Percentiles rank a stretch among this genome's conserved stretches.
Evolutionary conservation across 371 early-diverging fungal genomes (phyloP).

Genomic region (Polyrhizophydium stewartii): DNA sequence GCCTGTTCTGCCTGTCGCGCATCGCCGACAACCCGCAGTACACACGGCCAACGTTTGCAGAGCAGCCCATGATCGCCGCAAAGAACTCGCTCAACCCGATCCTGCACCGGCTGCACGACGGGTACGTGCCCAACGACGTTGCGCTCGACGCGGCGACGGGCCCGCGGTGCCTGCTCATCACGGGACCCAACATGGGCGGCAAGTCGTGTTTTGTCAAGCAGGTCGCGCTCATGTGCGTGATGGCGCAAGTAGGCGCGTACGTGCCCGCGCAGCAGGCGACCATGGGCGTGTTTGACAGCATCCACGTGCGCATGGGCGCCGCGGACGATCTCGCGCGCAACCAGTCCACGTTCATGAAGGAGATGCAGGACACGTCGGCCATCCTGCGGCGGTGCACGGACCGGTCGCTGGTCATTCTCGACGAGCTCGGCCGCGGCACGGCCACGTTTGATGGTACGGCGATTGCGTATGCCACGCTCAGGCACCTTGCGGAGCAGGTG

Average conservation of each 20-base stretch:
- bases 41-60: constrained; percentile 58
- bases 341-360: constrained; percentile 86
- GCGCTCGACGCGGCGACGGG: constrained; percentile 31
- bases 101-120: constrained; percentile 33
- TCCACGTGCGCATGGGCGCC: constrained; percentile 41
- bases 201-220: constrained; percentile 78
- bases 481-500: constrained; percentile 61
- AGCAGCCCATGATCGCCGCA: constrained; percentile 40
- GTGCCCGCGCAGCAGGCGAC: constrained; percentile 86
- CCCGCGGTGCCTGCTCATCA: not conserved
- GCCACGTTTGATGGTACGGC: constrained; percentile 90
- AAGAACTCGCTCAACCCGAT: constrained; percentile 62
- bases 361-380: constrained; percentile 75
- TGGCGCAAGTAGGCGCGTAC: constrained; percentile 77
- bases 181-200: constrained; percentile 87
- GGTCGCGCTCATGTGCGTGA: constrained; percentile 67
- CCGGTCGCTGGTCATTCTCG: constrained; percentile 81
- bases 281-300: constrained; percentile 83
- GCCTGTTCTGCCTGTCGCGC: constrained; percentile 63
- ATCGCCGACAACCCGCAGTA: constrained; percentile 66
- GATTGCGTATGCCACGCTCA: constrained; percentile 84
- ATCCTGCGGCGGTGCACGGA: constrained; percentile 65
- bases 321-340: constrained; percentile 63
- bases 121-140: constrained; percentile 71
- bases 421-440: constrained; percentile 98